These are phyloP conservation scores for Macrocystidia cucumis DNA, from an alignment of 1,284 basidiomycete species.

Conservation along the genomic window DNA sequence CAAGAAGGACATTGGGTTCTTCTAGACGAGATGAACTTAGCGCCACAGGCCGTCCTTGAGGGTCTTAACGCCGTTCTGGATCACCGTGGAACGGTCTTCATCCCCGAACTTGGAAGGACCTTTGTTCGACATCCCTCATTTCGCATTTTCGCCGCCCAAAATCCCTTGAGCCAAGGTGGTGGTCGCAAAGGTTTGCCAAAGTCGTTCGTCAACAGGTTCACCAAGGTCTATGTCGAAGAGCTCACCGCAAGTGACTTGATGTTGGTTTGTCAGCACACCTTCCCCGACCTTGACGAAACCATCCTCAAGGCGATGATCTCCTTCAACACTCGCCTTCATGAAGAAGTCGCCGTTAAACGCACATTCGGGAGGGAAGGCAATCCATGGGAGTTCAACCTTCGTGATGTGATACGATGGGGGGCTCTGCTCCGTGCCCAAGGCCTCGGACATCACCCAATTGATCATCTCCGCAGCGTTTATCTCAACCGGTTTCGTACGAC, in stretches of 20 bases:
- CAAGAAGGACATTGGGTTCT: slow-evolving; percentile 95
- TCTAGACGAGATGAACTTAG: slow-evolving; percentile 98
- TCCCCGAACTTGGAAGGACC: slow-evolving; percentile 90
- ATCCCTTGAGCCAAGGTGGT: slow-evolving; percentile 94
- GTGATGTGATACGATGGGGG: slow-evolving; percentile 93
- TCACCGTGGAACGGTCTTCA: slow-evolving; percentile 92
- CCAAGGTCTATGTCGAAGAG: slow-evolving; percentile 92
- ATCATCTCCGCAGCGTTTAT: slow-evolving; percentile 71
- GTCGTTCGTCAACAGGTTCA: slow-evolving; percentile 97
- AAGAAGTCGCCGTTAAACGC: slow-evolving; percentile 61
- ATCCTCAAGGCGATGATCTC: slow-evolving; percentile 73
- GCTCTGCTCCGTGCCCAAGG: slow-evolving; percentile 36
- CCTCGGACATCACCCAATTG: slow-evolving; percentile 44
- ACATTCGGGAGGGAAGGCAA: slow-evolving; percentile 79
- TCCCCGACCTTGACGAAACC: slow-evolving; percentile 50
- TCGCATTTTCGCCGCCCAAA: slow-evolving; percentile 97
- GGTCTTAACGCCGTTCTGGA: slow-evolving; percentile 96
- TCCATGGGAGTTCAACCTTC: slow-evolving; percentile 99
- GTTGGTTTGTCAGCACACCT: slow-evolving; percentile 73
- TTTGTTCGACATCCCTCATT: slow-evolving; percentile 90
- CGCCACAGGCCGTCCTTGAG: slow-evolving; percentile 93
- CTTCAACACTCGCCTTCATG: slow-evolving; percentile 74
- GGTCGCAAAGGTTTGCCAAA: slow-evolving; percentile 97
- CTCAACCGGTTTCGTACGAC: slow-evolving; percentile 79
- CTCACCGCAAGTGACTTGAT: slow-evolving; percentile 76